These are phyloP conservation scores for Aspergillus viridinutans DNA, from an alignment of 2,329 filamentous ascomycete species.

Conservation along the genomic window DNA sequence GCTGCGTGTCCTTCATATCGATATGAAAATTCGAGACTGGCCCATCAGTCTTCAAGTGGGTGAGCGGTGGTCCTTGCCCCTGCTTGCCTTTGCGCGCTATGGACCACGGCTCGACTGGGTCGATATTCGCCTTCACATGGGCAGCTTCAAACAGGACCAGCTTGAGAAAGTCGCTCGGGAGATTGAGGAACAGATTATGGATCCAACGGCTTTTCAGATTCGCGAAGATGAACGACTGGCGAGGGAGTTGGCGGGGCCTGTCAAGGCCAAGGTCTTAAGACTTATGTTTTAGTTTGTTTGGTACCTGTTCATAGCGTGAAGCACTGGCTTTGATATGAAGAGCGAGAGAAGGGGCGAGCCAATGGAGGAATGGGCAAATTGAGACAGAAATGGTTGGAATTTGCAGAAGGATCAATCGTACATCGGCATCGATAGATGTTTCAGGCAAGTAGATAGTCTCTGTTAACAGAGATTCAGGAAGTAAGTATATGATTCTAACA, in stretches of 20 bases:
- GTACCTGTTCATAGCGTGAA: not conserved
- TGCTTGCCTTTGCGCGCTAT: slow-evolving; percentile 11
- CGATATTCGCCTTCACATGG: slow-evolving; percentile 11
- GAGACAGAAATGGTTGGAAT: not conserved
- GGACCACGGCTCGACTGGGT: slow-evolving; percentile 11
- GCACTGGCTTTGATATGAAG: not conserved
- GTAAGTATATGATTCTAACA: not conserved
- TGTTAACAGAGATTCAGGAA: not conserved
- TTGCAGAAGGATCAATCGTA: not conserved
- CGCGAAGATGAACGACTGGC: slow-evolving; percentile 16
- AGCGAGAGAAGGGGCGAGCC: not conserved
- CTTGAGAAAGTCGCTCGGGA: slow-evolving; percentile 9
- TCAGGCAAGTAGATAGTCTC: not conserved
- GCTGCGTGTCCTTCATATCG: slow-evolving; percentile 15
- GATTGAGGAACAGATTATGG: slow-evolving; percentile 19
- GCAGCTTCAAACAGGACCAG: slow-evolving; percentile 7
- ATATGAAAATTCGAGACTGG: slow-evolving; percentile 16
- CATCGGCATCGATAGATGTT: not conserved
- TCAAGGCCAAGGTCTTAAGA: slow-evolving; percentile 13
- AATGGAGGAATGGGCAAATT: not conserved
- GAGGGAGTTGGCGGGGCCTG: slow-evolving; percentile 7
- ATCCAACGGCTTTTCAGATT: slow-evolving; percentile 9
- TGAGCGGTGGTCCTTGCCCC: slow-evolving; percentile 19
- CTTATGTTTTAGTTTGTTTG: slow-evolving; percentile 7
- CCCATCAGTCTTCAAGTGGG: slow-evolving; percentile 16